Base-by-base conservation (phyloP, 1,139 yeast genomes). In the Waltiozyma sp. region DNA sequence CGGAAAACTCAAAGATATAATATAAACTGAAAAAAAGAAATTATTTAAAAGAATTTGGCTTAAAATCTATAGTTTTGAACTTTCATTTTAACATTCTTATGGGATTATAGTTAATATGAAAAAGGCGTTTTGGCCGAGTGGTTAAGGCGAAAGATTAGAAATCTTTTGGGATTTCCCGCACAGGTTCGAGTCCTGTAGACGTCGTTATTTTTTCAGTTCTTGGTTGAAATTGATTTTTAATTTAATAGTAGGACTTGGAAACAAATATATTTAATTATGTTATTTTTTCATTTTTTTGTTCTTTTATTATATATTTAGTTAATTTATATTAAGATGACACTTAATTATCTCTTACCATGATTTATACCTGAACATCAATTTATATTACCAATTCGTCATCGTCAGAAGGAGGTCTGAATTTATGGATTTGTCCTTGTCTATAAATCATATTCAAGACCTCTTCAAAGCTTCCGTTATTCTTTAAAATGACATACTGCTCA, bases 401-500 rank as follows among this genome's bases (percentile, higher is more conserved):
- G 18, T 46, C 50, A 11, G 56, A 61, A 16, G 87, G 87, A 3
- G 82, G 83, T 50, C 67, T 73, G 61, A 75, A 81, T 51, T 77
- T 73, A 35, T 70, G 58, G 40, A 64, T 64, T 46, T 77, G 73
- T 1, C 98, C 98, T 58, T 86, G 95, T 28, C 72, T 67, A 56
- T 89, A 89, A 13, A 93, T 72, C 39, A 73, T 70, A 40, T 79
- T 73, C 54, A 91, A 68, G 1, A 76, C 71, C 9, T 62, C 63
- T 38, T 83, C 86, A 48, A 89, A 74, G 26, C 67, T 70, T 0
- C 85, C 91, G 0, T 64, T 61, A 3, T 67, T 69, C 45, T 68
- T 66, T 50, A 89, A 68, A 51, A 80, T 79, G 53, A 75, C 63
- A 55, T 85, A 89, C 57, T 77, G 80, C 51, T 77, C 76, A 64